Evolutionary conservation across 2,329 filamentous ascomycete genomes (phyloP), one percentile per base, ranked within the genome.

Genomic region (Cercospora zeina): DNA sequence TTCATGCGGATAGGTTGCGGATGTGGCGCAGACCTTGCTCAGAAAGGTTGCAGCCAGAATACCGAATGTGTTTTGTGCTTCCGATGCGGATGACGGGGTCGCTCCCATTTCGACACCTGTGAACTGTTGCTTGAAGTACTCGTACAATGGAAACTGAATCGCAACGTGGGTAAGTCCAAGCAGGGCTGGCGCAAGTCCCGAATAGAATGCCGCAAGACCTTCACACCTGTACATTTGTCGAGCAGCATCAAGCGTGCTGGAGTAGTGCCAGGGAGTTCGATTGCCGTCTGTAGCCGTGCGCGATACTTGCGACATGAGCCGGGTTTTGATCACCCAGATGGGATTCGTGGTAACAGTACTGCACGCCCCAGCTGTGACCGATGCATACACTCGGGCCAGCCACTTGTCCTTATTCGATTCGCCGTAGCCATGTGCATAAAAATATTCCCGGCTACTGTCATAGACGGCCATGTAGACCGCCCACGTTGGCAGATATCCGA

Each of bases 311-410:
- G 95, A 96, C 95, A 97, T 97, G 70, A 99, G 85, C 68, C 95
- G 85, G 54, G 95, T 99, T 79, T 99, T 99, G 80, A 99, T 96
- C 37, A 99, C 95, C 95, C 95, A 99, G 64, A 99, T 99, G 0
- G 95, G 95, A 76, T 97, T 99, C 24, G 95, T 99, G 65, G 89
- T 89, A 66, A 97, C 83, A 3, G 95, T 99, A 68, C 93, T 97
- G 79, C 90, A 96, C 64, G 87, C 92, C 58, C 95, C 95, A 24
- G 93, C 95, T 61, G 92, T 85, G 64, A 99, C 86, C 9, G 95
- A 96, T 21, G 95, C 95, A 81, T 90, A 93, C 68, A 95, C 89
- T 73, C 91, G 91, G 71, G 93, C 85, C 49, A 91, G 75, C 79
- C 90, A 88, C 72, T 85, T 86, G 73, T 91, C 93, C 64, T 87